Evolutionary conservation across 257 asterid genomes (phyloP).

Genomic region (Catharanthus roseus): DNA sequence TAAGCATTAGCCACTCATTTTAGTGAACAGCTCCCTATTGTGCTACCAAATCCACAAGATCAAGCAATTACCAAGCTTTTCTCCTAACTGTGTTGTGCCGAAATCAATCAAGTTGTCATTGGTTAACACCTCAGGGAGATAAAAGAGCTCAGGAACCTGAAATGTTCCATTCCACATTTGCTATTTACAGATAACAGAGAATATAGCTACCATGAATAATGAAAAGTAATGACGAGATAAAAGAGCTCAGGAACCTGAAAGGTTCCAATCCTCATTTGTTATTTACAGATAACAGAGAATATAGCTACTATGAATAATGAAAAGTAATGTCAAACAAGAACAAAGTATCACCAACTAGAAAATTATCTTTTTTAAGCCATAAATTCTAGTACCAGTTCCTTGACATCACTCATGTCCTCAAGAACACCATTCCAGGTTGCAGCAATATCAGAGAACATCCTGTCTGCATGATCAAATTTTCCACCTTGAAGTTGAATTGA

Average conservation of each 20-base stretch:
- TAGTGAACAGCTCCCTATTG: not conserved
- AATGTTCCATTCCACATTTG: conserved; percentile 13
- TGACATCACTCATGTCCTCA: conserved; percentile 98
- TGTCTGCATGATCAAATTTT: conserved; percentile 96
- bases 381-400: conserved; percentile 67
- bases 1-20: not conserved
- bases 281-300: not conserved
- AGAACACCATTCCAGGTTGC: conserved; percentile 97
- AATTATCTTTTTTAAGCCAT: not conserved
- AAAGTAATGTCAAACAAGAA: conserved; percentile 7
- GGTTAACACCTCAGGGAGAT: conserved; percentile 77
- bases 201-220: not conserved
- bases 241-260: too few relatives aligned
- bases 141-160: conserved; percentile 93
- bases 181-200: not conserved
- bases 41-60: not conserved
- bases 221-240: not conserved
- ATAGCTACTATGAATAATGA: too few relatives aligned
- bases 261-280: too few relatives aligned
- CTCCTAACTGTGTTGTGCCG: conserved; percentile 89
- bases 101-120: conserved; percentile 76
- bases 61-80: conserved; percentile 61
- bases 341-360: not conserved
- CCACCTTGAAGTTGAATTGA: conserved; percentile 99
- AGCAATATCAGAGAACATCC: conserved; percentile 89